These are phyloP conservation scores for Lactarius pseudohatsudake DNA, from an alignment of 768 basidiomycete species.

Conservation along the genomic window DNA sequence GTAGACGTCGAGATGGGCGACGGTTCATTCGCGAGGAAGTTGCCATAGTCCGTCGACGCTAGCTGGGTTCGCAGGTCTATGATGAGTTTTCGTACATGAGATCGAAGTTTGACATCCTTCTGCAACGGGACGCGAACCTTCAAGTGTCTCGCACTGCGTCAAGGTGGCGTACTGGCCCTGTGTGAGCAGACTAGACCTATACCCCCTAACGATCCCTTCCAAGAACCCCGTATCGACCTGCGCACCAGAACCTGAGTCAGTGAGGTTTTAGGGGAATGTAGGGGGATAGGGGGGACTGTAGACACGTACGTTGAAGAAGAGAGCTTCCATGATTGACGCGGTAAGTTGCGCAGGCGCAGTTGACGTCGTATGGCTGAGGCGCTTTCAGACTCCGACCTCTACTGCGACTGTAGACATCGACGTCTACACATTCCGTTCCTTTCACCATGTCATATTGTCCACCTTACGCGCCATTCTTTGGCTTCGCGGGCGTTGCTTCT, in stretches of 20 bases:
- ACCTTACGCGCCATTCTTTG: slow-evolving; percentile 96
- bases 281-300: background rate
- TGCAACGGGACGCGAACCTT: slow-evolving; percentile 55
- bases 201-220: slow-evolving; percentile 85
- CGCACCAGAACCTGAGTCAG: slow-evolving; percentile 31
- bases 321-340: slow-evolving; percentile 64
- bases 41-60: slow-evolving; percentile 95
- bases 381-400: slow-evolving; percentile 27
- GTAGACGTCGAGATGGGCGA: slow-evolving; percentile 90
- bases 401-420: background rate
- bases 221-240: slow-evolving; percentile 76
- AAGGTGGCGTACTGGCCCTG: slow-evolving; percentile 90
- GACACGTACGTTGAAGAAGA: slow-evolving; percentile 79
- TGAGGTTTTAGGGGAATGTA: slow-evolving; percentile 27
- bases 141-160: slow-evolving; percentile 95
- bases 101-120: background rate
- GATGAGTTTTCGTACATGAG: background rate
- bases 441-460: slow-evolving; percentile 55
- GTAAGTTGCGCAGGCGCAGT: slow-evolving; percentile 7
- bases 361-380: background rate
- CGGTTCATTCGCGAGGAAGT: slow-evolving; percentile 96
- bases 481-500: slow-evolving; percentile 93
- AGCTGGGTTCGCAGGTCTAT: slow-evolving; percentile 94
- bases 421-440: slow-evolving; percentile 4
- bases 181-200: slow-evolving; percentile 88